Conservation (phyloP, 2,329 filamentous ascomycete species). For the Furcasterigmium sp. region DNA sequence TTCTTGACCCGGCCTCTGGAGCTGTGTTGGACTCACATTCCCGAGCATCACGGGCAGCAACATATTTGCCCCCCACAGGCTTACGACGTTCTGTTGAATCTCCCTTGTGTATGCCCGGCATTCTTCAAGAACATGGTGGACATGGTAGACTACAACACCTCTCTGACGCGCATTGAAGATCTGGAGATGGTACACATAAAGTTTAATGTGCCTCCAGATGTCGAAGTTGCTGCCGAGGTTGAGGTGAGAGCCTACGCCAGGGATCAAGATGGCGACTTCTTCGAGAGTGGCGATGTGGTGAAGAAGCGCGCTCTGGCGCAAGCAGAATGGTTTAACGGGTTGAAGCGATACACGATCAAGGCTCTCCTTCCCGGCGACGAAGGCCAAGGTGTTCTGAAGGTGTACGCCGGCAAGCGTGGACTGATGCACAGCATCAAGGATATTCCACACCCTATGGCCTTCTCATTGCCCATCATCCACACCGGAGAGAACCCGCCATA, state of each 20-base stretch:
- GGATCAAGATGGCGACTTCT: conserved; percentile 85
- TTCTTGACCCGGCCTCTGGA: conserved; percentile 87
- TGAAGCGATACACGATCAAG: conserved; percentile 91
- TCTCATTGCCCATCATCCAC: conserved; percentile 86
- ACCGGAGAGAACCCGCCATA: conserved; percentile 90
- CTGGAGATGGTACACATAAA: conserved; percentile 90
- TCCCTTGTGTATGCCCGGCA: conserved; percentile 80
- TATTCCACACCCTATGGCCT: conserved; percentile 86
- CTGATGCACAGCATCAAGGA: conserved; percentile 97
- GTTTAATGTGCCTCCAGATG: conserved; percentile 79
- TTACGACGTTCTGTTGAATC: conserved; percentile 76
- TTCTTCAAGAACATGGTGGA: conserved; percentile 81
- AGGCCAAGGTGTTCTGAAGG: conserved; percentile 78
- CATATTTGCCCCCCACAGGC: conserved; percentile 87
- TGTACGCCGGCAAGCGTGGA: conserved; percentile 91
- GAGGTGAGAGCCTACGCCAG: conserved; percentile 76
- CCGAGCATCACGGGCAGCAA: conserved; percentile 80
- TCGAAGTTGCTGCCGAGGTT: conserved; percentile 89
- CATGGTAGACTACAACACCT: conserved; percentile 88
- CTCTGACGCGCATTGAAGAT: conserved; percentile 77
- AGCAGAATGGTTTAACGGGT: conserved; percentile 81
- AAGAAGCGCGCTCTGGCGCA: conserved; percentile 85
- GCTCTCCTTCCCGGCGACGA: conserved; percentile 88
- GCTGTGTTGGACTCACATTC: conserved; percentile 93
- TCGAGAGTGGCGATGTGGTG: conserved; percentile 84